Base-by-base conservation (phyloP, 495 filamentous ascomycete genomes). In the Aspergillus carlsbadensis region DNA sequence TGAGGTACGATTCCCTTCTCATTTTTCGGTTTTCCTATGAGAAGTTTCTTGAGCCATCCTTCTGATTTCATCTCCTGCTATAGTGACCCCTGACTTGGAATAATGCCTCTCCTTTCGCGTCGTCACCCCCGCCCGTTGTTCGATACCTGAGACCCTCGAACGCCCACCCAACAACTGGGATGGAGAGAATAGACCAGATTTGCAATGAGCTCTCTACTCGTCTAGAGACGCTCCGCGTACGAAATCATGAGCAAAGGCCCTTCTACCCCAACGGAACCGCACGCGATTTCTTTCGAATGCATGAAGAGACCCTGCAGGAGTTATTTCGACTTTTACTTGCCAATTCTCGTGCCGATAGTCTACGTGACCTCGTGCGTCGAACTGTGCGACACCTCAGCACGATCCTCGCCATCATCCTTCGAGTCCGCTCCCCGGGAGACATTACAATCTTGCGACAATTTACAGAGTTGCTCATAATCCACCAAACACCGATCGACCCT, bases 121-220 rank as follows among this genome's bases (percentile, higher is more conserved):
- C 24, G 49, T 20, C 21, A 21, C 24, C 49, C 3, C 24, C 36
- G n/a, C 48, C 48, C n/a, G 8, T 18, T 42, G 26, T 48, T 35
- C 29, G 45, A 41, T 13, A 18, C 35, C 7, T 34, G 49, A 31
- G 41, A 26, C 36, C 26, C 26, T 5, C 34, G 18, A 36, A 5
- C 29, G n/a, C 0, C 1, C 6, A 18, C 36, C n/a, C 36, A n/a
- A 48, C 6, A 26, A 14, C 17, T 22, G 36, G 43, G 33, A 57
- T 39, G 46, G 54, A 57, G 46, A 29, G 39, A 44, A 57, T 57
- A 43, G 42, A 50, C 18, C 17, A 48, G 54, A 47, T 49, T 17
- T 57, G 54, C n/a, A 37, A 50, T 13, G 36, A 29, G 14, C 20
- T 57, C 18, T 35, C 26, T 5, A 10, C 4, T 18, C 45, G 45